Base-by-base conservation (phyloP, 441 rosid species). In the Manihot esculenta region DNA sequence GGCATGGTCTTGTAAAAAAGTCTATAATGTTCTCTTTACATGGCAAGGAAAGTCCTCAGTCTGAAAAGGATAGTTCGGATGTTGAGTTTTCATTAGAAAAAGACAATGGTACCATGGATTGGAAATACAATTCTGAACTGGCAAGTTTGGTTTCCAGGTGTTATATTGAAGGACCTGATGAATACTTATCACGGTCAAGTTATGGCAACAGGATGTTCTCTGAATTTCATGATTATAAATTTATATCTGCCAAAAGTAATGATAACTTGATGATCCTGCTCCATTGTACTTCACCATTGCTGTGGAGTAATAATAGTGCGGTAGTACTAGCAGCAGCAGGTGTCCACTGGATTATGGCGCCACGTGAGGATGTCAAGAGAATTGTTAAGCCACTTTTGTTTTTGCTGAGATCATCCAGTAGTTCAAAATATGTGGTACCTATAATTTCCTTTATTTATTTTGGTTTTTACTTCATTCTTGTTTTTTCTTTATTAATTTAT, bases 331-430 rank as follows among this genome's bases (percentile, higher is more conserved):
- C 97, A 66, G 89, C 97, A 66, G 96, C 96, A 76, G 92, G 94
- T 56, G 93, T 91, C 75, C 98, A 94, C 78, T 94, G 99, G 99
- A 84, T 94, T 75, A 89, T 92, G 98, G 92, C 93, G 12, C 88
- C 98, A 35, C 73, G 65, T 63, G 96, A 89, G 79, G 89, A 92
- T 80, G 81, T 90, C 64, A 84, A 83, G 73, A 90, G 78, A 79
- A 86, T 94, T 69, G 96, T 89, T 66, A 90, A 87, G 80, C 99
- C 99, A 12, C 93, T 94, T 70, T 73, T 94, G 74, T 94, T 92
- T 84, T 69, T 88, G 76, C 81, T 94, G 81, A 88, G 97, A 78
- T 94, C 99, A 65, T 90, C 98, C 64, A 77, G 60, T 68, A 86
- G 94, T 74, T 89, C 99, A 59, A 93, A 89, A 90, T 89, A 89